phyloP scores from a whole-genome alignment of 306 rosid genomes.

The Biancaea sappan region DNA sequence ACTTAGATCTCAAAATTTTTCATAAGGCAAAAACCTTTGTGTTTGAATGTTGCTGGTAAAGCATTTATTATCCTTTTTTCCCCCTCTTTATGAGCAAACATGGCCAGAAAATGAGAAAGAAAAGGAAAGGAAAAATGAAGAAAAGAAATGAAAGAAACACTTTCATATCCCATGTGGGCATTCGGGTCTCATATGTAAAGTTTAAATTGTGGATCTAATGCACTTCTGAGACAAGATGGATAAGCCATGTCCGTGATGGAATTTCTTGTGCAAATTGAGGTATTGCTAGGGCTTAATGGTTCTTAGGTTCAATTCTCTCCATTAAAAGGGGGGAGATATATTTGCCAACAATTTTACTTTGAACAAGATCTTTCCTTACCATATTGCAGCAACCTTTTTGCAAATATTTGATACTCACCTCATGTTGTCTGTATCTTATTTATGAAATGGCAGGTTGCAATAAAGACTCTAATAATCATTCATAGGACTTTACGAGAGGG shows the following conservation, averaged over 20 bases:
- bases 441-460: conserved; percentile 71
- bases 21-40: background rate
- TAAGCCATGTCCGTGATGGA: background rate
- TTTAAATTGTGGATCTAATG: background rate
- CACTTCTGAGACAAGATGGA: background rate
- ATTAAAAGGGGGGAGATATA: conserved; percentile 1
- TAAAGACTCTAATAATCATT: conserved; percentile 90
- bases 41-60: background rate
- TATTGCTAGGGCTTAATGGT: background rate
- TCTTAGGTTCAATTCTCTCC: background rate
- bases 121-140: background rate
- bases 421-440: conserved; percentile 7
- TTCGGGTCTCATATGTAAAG: background rate
- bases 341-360: background rate
- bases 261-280: background rate
- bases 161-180: background rate
- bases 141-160: background rate
- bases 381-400: background rate
- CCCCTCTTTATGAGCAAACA: background rate
- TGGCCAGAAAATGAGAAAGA: background rate
- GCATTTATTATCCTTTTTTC: background rate
- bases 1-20: background rate
- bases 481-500: conserved; percentile 96
- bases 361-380: background rate
- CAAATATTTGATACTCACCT: conserved; percentile 20